These are phyloP conservation scores for Aspergillus nomiae DNA, from an alignment of 2,329 filamentous ascomycete genomes.

Conservation along the genomic window DNA sequence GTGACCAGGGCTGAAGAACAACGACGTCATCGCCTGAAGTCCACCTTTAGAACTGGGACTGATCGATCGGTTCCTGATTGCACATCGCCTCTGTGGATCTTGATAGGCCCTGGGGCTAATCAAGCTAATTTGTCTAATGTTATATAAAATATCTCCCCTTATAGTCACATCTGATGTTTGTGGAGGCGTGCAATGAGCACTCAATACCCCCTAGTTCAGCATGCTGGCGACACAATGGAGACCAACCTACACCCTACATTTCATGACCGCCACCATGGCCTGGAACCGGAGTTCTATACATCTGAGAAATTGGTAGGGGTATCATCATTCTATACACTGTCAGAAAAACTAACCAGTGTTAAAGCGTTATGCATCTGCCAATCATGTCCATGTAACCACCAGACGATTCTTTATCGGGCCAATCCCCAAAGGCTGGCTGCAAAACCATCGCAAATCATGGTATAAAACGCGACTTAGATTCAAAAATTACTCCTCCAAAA, in stretches of 20 bases:
- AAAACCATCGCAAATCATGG: conserved; percentile 64
- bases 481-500: conserved; percentile 49
- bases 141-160: conserved; percentile 6
- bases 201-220: conserved; percentile 20
- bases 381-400: conserved; percentile 64
- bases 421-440: conserved; percentile 66
- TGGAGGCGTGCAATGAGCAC: conserved; percentile 29
- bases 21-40: conserved; percentile 35
- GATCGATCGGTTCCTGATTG: conserved; percentile 6
- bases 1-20: conserved; percentile 9
- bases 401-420: conserved; percentile 67
- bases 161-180: not conserved
- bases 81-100: conserved; percentile 2
- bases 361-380: conserved; percentile 61
- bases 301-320: conserved; percentile 54
- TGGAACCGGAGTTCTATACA: conserved; percentile 56
- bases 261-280: conserved; percentile 33
- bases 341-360: conserved; percentile 9
- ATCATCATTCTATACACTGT: not conserved
- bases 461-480: conserved; percentile 52
- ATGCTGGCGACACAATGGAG: conserved; percentile 24
- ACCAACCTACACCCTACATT: conserved; percentile 16
- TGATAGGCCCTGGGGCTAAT: not conserved
- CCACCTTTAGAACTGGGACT: not conserved
- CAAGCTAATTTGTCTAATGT: not conserved